These are phyloP conservation scores for Rhododendron griersonianum DNA, from an alignment of 148 eudicot genomes.

Conservation along the genomic window DNA sequence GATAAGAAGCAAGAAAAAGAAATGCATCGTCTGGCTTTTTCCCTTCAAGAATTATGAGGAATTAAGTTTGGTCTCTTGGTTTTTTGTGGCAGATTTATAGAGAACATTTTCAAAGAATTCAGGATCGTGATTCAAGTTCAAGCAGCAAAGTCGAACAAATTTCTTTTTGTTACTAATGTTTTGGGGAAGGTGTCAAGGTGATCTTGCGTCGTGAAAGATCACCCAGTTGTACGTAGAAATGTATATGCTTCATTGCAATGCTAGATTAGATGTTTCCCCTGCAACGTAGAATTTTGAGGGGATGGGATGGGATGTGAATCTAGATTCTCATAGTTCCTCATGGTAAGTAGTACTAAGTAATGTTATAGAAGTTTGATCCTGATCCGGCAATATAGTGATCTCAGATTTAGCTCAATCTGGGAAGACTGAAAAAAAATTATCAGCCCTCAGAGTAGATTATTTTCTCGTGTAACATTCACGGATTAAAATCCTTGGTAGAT, in stretches of 20 bases:
- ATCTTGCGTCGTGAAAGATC: background rate
- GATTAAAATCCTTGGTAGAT: background rate
- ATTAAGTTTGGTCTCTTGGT: background rate
- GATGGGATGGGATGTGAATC: background rate
- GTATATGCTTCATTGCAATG: background rate
- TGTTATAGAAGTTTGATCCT: background rate
- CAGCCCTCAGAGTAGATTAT: background rate
- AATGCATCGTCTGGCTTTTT: background rate
- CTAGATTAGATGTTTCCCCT: background rate
- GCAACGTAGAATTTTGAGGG: background rate
- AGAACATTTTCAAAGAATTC: background rate
- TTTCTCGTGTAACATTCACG: background rate
- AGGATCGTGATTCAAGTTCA: background rate
- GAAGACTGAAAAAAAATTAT: background rate
- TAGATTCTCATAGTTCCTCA: background rate
- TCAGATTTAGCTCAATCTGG: background rate
- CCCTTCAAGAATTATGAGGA: background rate
- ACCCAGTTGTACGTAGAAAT: background rate
- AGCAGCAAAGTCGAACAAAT: background rate
- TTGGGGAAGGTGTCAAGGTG: background rate
- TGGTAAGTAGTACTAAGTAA: background rate
- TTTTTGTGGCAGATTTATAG: background rate
- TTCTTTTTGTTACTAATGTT: background rate
- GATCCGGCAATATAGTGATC: background rate
- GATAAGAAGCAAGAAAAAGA: background rate